Conservation (phyloP, 306 rosid species). For the Cicer bijugum region DNA sequence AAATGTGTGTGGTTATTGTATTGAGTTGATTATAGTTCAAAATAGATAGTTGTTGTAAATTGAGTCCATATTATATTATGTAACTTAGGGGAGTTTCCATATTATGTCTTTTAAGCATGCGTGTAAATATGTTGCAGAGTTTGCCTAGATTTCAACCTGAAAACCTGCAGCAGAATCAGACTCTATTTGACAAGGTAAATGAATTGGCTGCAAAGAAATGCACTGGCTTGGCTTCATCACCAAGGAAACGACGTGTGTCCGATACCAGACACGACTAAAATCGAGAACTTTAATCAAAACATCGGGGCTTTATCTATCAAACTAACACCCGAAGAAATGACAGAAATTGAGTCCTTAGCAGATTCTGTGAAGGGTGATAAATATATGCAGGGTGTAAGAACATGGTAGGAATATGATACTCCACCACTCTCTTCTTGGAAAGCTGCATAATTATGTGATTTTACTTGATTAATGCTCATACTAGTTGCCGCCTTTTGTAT, state of each 20-base stretch:
- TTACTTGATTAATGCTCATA: background rate
- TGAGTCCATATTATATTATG: no score
- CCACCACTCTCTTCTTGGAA: slow-evolving; percentile 72
- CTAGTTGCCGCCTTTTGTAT: background rate
- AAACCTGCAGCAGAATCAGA: slow-evolving; percentile 66
- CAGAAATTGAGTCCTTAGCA: slow-evolving; percentile 60
- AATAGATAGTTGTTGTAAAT: no score
- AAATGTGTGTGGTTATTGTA: no score
- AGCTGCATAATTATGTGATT: slow-evolving; percentile 16
- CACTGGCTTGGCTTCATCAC: slow-evolving; percentile 72
- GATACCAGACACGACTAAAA: slow-evolving; percentile 82
- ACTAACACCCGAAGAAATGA: slow-evolving; percentile 63
- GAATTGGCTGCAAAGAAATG: slow-evolving; percentile 68
- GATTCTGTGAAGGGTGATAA: slow-evolving; percentile 57
- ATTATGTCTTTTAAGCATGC: no score
- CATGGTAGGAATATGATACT: slow-evolving; percentile 62
- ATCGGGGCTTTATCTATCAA: slow-evolving; percentile 65
- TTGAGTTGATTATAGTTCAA: no score
- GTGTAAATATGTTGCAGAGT: slow-evolving; percentile 26
- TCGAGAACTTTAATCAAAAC: slow-evolving; percentile 63
- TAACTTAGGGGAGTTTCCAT: no score
- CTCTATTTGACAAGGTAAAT: slow-evolving; percentile 58
- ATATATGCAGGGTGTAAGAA: background rate
- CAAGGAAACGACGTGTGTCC: slow-evolving; percentile 73
- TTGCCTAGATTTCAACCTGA: slow-evolving; percentile 63